These are phyloP conservation scores for Claviceps maximensis DNA, from an alignment of 2,329 filamentous ascomycete genomes.

Conservation along the genomic window DNA sequence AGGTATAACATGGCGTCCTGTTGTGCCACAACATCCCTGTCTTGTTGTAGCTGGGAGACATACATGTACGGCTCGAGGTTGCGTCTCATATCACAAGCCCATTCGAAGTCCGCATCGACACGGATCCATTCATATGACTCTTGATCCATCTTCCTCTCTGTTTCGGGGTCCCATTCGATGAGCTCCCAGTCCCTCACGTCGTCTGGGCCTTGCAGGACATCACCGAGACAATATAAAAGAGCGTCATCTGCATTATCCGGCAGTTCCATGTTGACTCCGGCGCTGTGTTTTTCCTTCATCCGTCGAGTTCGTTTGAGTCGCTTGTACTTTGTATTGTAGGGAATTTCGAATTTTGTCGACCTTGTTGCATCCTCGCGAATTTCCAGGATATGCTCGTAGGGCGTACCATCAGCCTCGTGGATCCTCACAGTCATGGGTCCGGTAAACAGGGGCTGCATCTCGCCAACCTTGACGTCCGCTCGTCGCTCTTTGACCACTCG, in stretches of 20 bases:
- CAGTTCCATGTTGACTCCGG: conserved; percentile 47
- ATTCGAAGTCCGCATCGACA: conserved; percentile 96
- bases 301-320: conserved; percentile 78
- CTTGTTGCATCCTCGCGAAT: conserved; percentile 77
- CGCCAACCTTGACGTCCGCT: conserved; percentile 53
- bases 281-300: conserved; percentile 58
- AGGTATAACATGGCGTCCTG: conserved; percentile 67
- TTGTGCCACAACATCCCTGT: conserved; percentile 88
- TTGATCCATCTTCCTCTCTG: conserved; percentile 81
- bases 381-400: conserved; percentile 94
- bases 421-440: conserved; percentile 97
- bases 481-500: conserved; percentile 71
- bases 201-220: conserved; percentile 71
- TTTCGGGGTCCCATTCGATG: conserved; percentile 77
- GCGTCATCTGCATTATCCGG: conserved; percentile 59
- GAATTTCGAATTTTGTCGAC: conserved; percentile 72
- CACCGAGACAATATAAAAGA: conserved; percentile 81
- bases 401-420: conserved; percentile 94
- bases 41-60: conserved; percentile 90
- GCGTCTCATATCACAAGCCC: conserved; percentile 73
- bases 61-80: conserved; percentile 96
- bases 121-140: conserved; percentile 99
- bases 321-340: conserved; percentile 99
- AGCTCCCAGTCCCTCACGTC: conserved; percentile 76
- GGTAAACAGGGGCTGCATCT: conserved; percentile 70